Percentiles rank a stretch among this genome's conserved stretches.
Conservation (phyloP, 2,329 filamentous ascomycete genomes). For the Lithohypha guttulata region DNA sequence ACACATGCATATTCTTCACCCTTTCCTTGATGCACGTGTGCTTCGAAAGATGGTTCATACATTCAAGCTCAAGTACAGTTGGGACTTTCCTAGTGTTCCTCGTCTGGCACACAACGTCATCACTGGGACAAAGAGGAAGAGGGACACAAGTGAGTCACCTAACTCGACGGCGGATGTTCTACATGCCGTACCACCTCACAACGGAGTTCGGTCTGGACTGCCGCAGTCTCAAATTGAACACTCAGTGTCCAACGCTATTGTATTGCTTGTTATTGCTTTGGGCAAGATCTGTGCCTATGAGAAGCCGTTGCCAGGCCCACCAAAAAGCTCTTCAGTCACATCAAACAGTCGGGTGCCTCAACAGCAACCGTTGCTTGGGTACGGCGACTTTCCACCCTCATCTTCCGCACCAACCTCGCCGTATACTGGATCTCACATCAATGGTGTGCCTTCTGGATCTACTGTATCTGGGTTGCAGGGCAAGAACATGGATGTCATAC, state of each 20-base stretch:
- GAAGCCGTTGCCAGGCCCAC: conserved; percentile 40
- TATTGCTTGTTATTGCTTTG: conserved; percentile 72
- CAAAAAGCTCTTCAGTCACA: conserved; percentile 23
- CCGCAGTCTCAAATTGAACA: conserved; percentile 31
- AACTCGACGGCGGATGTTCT: conserved; percentile 12
- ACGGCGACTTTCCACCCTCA: conserved; percentile 20
- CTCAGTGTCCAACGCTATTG: conserved; percentile 68
- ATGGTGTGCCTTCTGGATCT: conserved; percentile 9
- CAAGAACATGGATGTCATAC: conserved; percentile 72
- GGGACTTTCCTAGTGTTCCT: conserved; percentile 12
- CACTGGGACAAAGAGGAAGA: conserved; percentile 20
- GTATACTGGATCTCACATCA: conserved; percentile 14
- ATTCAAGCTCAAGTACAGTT: conserved; percentile 42
- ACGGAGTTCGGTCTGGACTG: conserved; percentile 7
- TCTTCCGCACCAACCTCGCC: conserved; percentile 18
- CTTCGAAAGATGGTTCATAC: conserved; percentile 42
- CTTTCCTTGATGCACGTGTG: conserved; percentile 47
- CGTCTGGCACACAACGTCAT: conserved; percentile 8
- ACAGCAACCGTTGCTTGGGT: conserved; percentile 11
- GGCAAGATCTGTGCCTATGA: conserved; percentile 64
- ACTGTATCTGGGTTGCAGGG: conserved; percentile 31
- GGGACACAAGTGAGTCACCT: conserved; percentile 18
- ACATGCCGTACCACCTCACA: conserved; percentile 1
- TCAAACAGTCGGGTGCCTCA: conserved; percentile 21
- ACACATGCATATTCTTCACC: conserved; percentile 54